phyloP scores from a whole-genome alignment of 495 filamentous ascomycete species.

The Penicillium paxilli region DNA sequence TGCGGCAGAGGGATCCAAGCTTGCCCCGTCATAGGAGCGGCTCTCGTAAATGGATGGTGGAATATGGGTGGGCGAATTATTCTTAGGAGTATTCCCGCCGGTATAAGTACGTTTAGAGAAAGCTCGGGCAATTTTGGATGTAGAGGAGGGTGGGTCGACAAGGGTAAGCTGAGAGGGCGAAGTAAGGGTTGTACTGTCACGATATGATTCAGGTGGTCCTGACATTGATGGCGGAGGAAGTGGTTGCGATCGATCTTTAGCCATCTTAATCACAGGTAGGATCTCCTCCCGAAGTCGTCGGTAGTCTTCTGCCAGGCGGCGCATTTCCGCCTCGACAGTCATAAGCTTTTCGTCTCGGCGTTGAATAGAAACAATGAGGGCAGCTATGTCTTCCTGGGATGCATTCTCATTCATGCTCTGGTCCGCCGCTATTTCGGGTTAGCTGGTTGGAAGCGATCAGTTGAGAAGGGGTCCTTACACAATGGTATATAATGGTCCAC shows the following conservation, averaged over 20 bases:
- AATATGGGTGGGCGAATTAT: slow-evolving; percentile 75
- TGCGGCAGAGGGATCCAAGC: slow-evolving; percentile 61
- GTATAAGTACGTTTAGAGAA: slow-evolving; percentile 93
- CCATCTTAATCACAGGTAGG: slow-evolving; percentile 82
- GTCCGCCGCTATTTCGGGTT: slow-evolving; percentile 69
- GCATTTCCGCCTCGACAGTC: slow-evolving; percentile 76
- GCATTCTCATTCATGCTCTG: slow-evolving; percentile 82
- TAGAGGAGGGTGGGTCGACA: slow-evolving; percentile 20
- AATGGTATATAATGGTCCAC: slow-evolving; percentile 91
- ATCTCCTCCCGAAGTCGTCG: slow-evolving; percentile 83
- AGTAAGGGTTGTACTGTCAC: slow-evolving; percentile 41
- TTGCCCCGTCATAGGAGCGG: slow-evolving; percentile 49
- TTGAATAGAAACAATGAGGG: slow-evolving; percentile 81
- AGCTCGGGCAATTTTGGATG: slow-evolving; percentile 25
- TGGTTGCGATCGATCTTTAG: slow-evolving; percentile 87
- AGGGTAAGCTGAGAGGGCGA: slow-evolving; percentile 43
- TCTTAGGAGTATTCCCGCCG: slow-evolving; percentile 73
- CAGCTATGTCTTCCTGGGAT: slow-evolving; percentile 86
- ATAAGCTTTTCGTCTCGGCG: slow-evolving; percentile 85
- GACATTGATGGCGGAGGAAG: slow-evolving; percentile 60
- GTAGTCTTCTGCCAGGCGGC: slow-evolving; percentile 81
- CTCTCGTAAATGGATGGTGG: slow-evolving; percentile 58
- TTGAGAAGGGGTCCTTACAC: slow-evolving; percentile 57
- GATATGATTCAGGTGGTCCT: slow-evolving; percentile 20
- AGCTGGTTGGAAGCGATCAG: slow-evolving; percentile 15